Percentiles rank a stretch among this genome's conserved stretches.
Conservation (phyloP, 371 early-diverging fungal species). For the Apophysomyces trapeziformis region DNA sequence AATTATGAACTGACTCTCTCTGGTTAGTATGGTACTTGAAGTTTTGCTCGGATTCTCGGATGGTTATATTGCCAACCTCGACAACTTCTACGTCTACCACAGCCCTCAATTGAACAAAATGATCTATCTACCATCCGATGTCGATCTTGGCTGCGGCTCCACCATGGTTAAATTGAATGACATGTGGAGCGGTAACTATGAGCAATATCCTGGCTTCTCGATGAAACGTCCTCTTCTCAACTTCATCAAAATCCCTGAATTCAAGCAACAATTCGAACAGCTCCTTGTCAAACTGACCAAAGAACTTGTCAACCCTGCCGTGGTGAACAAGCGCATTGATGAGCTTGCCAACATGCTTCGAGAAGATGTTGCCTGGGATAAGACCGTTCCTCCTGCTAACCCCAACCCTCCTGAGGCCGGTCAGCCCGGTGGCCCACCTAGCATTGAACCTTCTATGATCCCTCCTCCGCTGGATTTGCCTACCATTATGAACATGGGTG, state of each 20-base stretch:
- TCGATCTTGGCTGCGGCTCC: constrained; percentile 38
- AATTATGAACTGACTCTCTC: neutral
- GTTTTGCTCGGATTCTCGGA: constrained; percentile 40
- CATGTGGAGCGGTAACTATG: constrained; percentile 37
- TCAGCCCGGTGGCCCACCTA: neutral
- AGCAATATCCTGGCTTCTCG: constrained; percentile 27
- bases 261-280: constrained; percentile 27
- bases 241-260: constrained; percentile 19
- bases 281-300: constrained; percentile 23
- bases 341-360: constrained; percentile 27
- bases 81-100: constrained; percentile 43
- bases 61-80: constrained; percentile 36
- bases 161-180: constrained; percentile 16
- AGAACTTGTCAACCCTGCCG: constrained; percentile 27
- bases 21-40: constrained; percentile 31
- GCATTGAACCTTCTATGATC: neutral
- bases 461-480: constrained; percentile 2
- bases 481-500: constrained; percentile 13
- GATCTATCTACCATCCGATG: constrained; percentile 38
- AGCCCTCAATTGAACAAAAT: constrained; percentile 19
- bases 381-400: constrained; percentile 22
- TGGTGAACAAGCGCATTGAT: constrained; percentile 29
- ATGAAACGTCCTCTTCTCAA: constrained; percentile 22
- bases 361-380: constrained; percentile 49
- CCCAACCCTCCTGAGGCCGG: constrained; percentile 7